phyloP scores from a whole-genome alignment of 1,284 basidiomycete genomes.

The Fomitopsis palustris region DNA sequence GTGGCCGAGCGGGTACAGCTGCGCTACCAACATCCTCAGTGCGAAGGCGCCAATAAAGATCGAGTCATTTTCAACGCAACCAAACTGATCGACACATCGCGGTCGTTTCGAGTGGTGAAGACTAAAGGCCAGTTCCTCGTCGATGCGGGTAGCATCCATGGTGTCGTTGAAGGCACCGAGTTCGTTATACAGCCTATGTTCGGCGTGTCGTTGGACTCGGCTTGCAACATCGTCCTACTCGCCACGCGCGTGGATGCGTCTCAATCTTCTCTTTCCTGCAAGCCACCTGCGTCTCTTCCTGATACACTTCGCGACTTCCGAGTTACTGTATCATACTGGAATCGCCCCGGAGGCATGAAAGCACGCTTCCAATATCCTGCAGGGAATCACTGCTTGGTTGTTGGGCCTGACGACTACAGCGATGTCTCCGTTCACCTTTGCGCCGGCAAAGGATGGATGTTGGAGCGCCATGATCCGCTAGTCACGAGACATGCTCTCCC shows the following conservation, averaged over 20 bases:
- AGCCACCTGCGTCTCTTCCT: background rate
- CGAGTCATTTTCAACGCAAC: slow-evolving; percentile 8
- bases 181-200: slow-evolving; percentile 1
- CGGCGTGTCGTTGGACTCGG: background rate
- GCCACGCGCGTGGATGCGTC: background rate
- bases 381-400: background rate
- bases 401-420: background rate
- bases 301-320: background rate
- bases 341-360: background rate
- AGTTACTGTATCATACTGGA: background rate
- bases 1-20: slow-evolving; percentile 1
- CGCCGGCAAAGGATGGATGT: background rate
- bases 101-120: background rate
- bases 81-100: background rate
- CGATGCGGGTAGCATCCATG: slow-evolving; percentile 10
- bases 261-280: background rate
- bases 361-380: background rate
- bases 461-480: slow-evolving; percentile 1
- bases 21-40: slow-evolving; percentile 12
- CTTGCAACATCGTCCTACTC: background rate
- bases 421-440: background rate
- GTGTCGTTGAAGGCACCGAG: slow-evolving; percentile 6
- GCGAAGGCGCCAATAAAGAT: slow-evolving; percentile 11
- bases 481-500: background rate
- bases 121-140: background rate